A percentile compares a stretch with the other conserved stretches of the same genome.
Conservation (phyloP, 371 early-diverging fungal genomes). For the Mortierella sp. region DNA sequence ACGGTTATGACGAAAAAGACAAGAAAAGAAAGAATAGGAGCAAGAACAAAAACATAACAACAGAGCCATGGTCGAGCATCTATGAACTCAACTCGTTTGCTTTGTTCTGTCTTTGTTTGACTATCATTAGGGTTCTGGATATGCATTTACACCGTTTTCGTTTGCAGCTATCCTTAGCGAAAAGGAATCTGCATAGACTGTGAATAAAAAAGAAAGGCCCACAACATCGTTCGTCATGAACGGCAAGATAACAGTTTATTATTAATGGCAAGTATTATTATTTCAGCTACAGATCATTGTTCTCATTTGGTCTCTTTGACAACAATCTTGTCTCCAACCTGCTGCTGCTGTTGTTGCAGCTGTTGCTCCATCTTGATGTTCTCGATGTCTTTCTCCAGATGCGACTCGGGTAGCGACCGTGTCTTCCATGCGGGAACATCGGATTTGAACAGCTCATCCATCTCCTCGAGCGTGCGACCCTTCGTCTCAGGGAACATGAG, state of each 20-base stretch:
- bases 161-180: constrained; percentile 56
- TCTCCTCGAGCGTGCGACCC: constrained; percentile 79
- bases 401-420: constrained; percentile 14
- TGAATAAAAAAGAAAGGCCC: background rate
- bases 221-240: background rate
- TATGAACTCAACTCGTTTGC: too few relatives aligned
- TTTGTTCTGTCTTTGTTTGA: background rate
- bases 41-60: too few relatives aligned
- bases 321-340: too few relatives aligned
- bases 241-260: background rate
- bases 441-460: constrained; percentile 65
- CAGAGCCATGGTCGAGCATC: too few relatives aligned
- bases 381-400: constrained; percentile 30
- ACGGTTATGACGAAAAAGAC: too few relatives aligned
- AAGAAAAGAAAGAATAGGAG: too few relatives aligned
- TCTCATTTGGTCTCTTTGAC: too few relatives aligned
- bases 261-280: too few relatives aligned
- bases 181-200: constrained; percentile 8
- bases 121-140: constrained; percentile 73
- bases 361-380: constrained; percentile 16
- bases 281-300: too few relatives aligned
- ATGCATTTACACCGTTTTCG: constrained; percentile 87
- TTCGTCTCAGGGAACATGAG: constrained; percentile 88
- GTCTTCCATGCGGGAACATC: constrained; percentile 52
- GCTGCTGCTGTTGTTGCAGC: too few relatives aligned